Evolutionary conservation across 148 eudicot genomes (phyloP).

Genomic region (Fagopyrum tataricum): DNA sequence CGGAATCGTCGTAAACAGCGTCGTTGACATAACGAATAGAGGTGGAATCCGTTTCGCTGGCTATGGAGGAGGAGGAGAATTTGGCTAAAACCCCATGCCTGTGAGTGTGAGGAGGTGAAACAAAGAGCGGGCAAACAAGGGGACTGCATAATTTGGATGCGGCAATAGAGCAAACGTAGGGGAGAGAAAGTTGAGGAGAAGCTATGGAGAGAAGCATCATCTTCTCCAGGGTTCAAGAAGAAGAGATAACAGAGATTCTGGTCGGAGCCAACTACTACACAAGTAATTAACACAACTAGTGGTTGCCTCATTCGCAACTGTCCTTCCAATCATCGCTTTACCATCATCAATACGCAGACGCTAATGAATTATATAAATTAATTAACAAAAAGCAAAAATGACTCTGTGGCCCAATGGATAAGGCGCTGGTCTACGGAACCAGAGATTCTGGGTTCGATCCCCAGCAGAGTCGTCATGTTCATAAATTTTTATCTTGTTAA

Average conservation of each 20-base stretch:
- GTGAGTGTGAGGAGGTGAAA: constrained; percentile 6
- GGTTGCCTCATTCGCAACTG: background rate
- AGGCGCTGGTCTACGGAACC: constrained; percentile 99
- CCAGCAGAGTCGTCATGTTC: constrained; percentile 94
- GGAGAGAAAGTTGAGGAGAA: constrained; percentile 23
- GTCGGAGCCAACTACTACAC: constrained; percentile 1
- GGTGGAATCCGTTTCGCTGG: constrained; percentile 11
- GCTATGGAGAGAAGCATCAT: constrained; percentile 27
- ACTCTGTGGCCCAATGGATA: constrained; percentile 99
- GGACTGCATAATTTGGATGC: constrained; percentile 11
- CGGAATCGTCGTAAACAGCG: constrained; percentile 21
- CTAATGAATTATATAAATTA: too few relatives aligned
- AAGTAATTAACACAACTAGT: too few relatives aligned
- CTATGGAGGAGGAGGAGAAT: constrained; percentile 19
- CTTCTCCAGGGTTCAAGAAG: background rate
- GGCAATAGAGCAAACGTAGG: constrained; percentile 12
- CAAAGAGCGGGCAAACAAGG: background rate
- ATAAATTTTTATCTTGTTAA: too few relatives aligned
- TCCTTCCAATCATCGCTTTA: background rate
- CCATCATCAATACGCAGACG: too few relatives aligned
- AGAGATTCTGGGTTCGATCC: constrained; percentile 99
- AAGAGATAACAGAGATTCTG: constrained; percentile 5
- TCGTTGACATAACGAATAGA: constrained; percentile 30
- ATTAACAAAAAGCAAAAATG: too few relatives aligned
- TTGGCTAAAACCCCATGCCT: constrained; percentile 14